phyloP scores from a whole-genome alignment of 257 asterid species.

The Capsicum rhomboideum region DNA sequence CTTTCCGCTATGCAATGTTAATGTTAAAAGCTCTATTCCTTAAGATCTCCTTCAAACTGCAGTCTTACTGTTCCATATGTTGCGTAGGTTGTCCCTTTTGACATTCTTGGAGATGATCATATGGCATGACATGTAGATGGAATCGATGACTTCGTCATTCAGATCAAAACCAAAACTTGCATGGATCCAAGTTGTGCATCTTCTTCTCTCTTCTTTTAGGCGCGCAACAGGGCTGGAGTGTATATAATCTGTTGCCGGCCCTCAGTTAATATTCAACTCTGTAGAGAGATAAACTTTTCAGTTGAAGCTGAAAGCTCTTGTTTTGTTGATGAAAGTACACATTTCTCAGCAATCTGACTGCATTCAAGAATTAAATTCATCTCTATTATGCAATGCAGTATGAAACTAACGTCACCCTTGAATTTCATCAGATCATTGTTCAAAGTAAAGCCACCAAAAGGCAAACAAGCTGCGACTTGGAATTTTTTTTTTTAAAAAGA shows the following conservation, averaged over 20 bases:
- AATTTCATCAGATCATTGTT: no score
- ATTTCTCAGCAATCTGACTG: background rate
- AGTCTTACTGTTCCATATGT: background rate
- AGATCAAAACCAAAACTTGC: background rate
- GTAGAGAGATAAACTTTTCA: background rate
- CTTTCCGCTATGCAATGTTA: background rate
- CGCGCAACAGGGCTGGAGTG: background rate
- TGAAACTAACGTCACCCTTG: no score
- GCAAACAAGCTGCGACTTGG: no score
- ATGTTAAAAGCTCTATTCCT: background rate
- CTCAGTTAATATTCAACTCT: background rate
- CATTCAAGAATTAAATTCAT: background rate
- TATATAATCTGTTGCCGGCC: background rate
- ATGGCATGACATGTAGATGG: background rate
- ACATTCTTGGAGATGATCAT: background rate
- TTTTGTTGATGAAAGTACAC: background rate
- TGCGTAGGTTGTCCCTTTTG: background rate
- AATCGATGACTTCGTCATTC: background rate
- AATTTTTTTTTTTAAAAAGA: no score
- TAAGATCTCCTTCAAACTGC: background rate
- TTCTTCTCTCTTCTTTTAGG: background rate
- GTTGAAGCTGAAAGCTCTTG: background rate
- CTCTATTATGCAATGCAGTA: background rate
- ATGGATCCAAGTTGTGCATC: background rate
- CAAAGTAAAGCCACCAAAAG: no score